Percentiles rank a stretch among this genome's conserved stretches.
Evolutionary conservation across 2,329 filamentous ascomycete genomes (phyloP).

Genomic region (Cercospora sesami): DNA sequence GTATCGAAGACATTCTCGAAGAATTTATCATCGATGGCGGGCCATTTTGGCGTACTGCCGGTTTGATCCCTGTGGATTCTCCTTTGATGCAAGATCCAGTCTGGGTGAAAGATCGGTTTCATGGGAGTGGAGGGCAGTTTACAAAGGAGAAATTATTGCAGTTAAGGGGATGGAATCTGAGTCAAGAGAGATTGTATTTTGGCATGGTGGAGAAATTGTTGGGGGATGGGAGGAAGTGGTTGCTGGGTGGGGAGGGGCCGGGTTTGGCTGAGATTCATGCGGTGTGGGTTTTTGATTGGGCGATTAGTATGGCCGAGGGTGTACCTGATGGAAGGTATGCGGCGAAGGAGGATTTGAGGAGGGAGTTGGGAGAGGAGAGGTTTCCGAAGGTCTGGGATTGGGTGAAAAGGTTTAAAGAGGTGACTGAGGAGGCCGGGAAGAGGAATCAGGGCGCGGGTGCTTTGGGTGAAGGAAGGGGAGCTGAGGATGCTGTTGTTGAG

Average conservation of each 20-base stretch:
- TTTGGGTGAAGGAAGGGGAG: constrained; percentile 18
- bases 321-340: constrained; percentile 9
- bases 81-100: constrained; percentile 21
- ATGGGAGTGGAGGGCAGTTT: constrained; percentile 23
- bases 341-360: constrained; percentile 20
- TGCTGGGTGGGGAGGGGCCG: constrained; percentile 19
- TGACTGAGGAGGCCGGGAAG: constrained; percentile 11
- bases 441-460: constrained; percentile 10
- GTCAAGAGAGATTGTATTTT: constrained; percentile 25
- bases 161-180: constrained; percentile 19
- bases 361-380: constrained; percentile 9
- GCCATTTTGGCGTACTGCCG: constrained; percentile 23
- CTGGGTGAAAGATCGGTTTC: constrained; percentile 25
- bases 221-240: constrained; percentile 26
- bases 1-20: constrained; percentile 24
- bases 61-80: constrained; percentile 18
- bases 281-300: constrained; percentile 26
- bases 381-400: constrained; percentile 23
- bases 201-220: constrained; percentile 29
- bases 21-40: constrained; percentile 25
- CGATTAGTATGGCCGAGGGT: constrained; percentile 18
- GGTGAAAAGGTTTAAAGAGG: constrained; percentile 21
- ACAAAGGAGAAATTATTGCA: constrained; percentile 14
- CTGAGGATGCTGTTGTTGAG: constrained; percentile 21
- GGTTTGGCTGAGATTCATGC: constrained; percentile 29